Evolutionary conservation across 768 basidiomycete species (phyloP), one percentile per base, ranked within the genome.

Genomic region (Cystofilobasidium ferigula): DNA sequence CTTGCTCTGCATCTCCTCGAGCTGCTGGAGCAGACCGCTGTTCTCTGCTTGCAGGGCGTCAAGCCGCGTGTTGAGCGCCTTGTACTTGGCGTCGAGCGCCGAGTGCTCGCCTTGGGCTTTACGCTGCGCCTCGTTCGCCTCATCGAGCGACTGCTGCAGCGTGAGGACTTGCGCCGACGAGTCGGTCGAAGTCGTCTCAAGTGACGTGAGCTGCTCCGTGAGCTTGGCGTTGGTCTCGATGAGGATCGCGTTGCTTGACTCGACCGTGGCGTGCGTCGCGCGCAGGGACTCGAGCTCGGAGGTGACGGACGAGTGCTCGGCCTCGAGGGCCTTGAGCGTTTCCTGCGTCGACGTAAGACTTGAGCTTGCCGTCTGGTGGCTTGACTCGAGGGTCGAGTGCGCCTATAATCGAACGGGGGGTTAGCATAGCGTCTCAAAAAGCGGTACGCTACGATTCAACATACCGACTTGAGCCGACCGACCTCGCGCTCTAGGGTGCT

Each of bases 1-100:
- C 78, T 90, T 90, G 45, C 87, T 83, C 35, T 86, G 82, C 83
- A 90, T 86, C 75, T 90, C 88, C 69, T 90, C 85, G 67, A 91
- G 77, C n/a, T 86, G 84, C 34, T 80, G 82, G 84, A 90, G 82
- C 38, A 92, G 80, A 61, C 48, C 48, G 45, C 57, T 83, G 45
- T 89, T 88, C 75, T 92, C 89, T 0, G 79, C 77, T 71, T 89
- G 89, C 3, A 92, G 79, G 67, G 82, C 84, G 71, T 82, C 82
- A 71, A 88, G 85, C 4, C 87, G 85, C 60, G 84, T 80, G 45
- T 77, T 80, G 8, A 87, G 82, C 66, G 75, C 77, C 58, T 82
- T 83, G 40, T 88, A 78, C 69, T 90, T 87, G n/a, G 86, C 12
- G 78, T 80, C 79, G 1, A 79, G 75, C 14, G 64, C 40, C 1